phyloP scores from a whole-genome alignment of 1,284 basidiomycete genomes.

The Gymnopus androsaceus region DNA sequence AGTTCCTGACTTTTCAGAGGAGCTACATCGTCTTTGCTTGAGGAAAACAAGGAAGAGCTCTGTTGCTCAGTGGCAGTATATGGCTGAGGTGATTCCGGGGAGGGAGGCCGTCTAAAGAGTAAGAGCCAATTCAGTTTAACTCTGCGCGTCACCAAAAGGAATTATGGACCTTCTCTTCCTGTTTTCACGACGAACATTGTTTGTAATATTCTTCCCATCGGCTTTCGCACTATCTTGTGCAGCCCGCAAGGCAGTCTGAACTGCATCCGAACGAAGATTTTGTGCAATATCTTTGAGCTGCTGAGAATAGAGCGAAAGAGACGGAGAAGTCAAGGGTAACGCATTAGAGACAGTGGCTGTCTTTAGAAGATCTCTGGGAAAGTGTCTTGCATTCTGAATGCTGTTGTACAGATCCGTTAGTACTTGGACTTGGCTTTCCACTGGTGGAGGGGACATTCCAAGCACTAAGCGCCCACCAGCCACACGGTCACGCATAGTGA shows the following conservation, averaged over 20 bases:
- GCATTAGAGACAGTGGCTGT: constrained; percentile 27
- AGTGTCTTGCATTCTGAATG: constrained; percentile 44
- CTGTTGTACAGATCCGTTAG: constrained; percentile 47
- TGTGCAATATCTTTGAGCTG: constrained; percentile 49
- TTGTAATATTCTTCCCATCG: constrained; percentile 49
- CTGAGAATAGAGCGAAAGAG: constrained; percentile 39
- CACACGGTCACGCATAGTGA: not conserved
- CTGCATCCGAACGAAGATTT: constrained; percentile 43
- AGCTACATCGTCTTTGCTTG: constrained; percentile 31
- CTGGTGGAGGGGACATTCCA: constrained; percentile 1
- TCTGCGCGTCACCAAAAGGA: not conserved
- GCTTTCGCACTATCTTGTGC: constrained; percentile 52
- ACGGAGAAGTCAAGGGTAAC: constrained; percentile 21
- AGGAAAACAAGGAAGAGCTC: constrained; percentile 44
- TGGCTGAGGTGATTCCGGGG: constrained; percentile 61
- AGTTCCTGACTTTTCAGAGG: constrained; percentile 47
- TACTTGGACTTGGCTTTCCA: constrained; percentile 43
- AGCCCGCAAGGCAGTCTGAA: constrained; percentile 54
- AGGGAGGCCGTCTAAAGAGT: constrained; percentile 54
- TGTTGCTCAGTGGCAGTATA: constrained; percentile 47
- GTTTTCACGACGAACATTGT: constrained; percentile 44
- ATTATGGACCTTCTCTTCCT: constrained; percentile 52
- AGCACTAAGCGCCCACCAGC: not conserved
- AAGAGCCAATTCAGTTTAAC: constrained; percentile 4
- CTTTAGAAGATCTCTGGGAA: constrained; percentile 44